A percentile compares a stretch with the other conserved stretches of the same genome.
Evolutionary conservation across 176 grass and related monocot species (phyloP).

Genomic region (Carex myosuroides): DNA sequence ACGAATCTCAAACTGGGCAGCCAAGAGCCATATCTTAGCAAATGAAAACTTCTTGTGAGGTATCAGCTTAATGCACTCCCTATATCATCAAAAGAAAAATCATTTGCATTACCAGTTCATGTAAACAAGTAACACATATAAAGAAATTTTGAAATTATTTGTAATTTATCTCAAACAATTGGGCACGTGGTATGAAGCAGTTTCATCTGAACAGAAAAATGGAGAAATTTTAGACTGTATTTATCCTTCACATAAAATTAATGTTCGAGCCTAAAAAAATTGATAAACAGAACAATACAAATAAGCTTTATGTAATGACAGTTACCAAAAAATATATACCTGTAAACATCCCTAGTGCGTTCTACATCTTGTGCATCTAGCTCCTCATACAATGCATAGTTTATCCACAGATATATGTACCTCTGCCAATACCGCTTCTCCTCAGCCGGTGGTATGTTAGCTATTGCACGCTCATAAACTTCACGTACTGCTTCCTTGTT

Average conservation of each 20-base stretch:
- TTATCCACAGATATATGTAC: conserved; percentile 85
- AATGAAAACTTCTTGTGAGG: conserved; percentile 85
- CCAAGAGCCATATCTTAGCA: conserved; percentile 80
- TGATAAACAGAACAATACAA: neutral
- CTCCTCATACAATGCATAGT: conserved; percentile 83
- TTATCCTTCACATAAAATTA: neutral
- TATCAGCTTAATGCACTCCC: conserved; percentile 59
- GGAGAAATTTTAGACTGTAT: neutral
- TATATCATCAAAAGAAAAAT: neutral
- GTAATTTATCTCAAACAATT: neutral
- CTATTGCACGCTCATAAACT: conserved; percentile 72
- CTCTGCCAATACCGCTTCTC: conserved; percentile 87
- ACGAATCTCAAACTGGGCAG: conserved; percentile 75
- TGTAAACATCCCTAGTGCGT: conserved; percentile 58
- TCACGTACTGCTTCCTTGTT: conserved; percentile 61
- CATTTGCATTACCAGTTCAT: neutral
- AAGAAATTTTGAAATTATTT: neutral
- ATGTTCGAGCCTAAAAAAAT: neutral
- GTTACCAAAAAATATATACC: neutral
- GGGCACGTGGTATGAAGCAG: neutral
- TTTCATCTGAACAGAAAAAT: neutral
- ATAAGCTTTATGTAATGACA: neutral
- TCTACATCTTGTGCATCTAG: conserved; percentile 63
- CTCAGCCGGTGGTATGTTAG: conserved; percentile 67
- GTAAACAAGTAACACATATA: neutral